Evolutionary conservation across 225 moss, liverwort and hornwort species (phyloP).

Genomic region (Polytrichum formosum): DNA sequence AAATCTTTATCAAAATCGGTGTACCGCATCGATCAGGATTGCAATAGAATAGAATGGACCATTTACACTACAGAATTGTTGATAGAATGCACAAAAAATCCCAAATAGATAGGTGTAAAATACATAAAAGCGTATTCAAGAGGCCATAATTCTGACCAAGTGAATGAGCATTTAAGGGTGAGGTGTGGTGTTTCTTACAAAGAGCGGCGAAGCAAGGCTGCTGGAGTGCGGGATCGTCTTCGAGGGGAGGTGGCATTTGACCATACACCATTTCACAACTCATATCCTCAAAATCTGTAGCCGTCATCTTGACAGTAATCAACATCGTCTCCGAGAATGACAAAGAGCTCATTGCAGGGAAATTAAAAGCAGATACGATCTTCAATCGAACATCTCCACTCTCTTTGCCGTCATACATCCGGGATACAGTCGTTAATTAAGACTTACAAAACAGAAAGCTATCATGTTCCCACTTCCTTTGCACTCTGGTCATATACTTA

Average conservation of each 20-base stretch:
- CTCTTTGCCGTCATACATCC: no score
- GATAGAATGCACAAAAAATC: not conserved
- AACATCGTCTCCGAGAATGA: not conserved
- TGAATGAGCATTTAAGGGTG: no score
- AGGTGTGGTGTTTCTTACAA: constrained; percentile 41
- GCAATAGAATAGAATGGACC: no score
- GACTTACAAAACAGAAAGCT: no score
- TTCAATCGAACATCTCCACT: no score
- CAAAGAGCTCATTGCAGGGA: not conserved
- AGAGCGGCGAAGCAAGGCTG: constrained; percentile 75
- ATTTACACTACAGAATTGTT: no score
- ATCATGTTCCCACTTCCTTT: not conserved
- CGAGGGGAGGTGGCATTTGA: constrained; percentile 47
- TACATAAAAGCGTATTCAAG: no score
- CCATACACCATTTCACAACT: constrained; percentile 91
- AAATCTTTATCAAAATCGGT: not conserved
- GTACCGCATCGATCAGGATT: no score
- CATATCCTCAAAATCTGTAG: constrained; percentile 90
- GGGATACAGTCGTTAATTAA: no score
- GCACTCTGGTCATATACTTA: constrained; percentile 23
- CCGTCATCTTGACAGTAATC: not conserved
- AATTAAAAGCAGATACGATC: not conserved
- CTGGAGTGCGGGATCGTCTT: constrained; percentile 69
- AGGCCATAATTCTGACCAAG: not conserved
- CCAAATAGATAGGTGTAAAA: not conserved